Base-by-base conservation (phyloP, 1,284 basidiomycete species). In the Coriolopsis trogii region DNA sequence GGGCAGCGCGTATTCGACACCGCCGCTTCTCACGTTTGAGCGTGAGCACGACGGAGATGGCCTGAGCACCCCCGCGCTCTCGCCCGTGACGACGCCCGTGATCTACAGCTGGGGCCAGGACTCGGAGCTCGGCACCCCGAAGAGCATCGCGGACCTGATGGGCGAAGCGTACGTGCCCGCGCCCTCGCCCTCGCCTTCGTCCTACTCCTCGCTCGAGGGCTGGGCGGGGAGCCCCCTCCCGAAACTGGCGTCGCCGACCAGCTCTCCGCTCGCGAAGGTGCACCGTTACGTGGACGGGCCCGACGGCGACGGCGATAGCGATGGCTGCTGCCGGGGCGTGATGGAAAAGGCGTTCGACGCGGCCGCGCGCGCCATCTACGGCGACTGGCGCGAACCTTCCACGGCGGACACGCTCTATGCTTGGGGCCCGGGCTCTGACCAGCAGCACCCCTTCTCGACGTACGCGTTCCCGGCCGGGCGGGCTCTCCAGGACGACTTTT, bases 161-260 rank as follows among this genome's bases (percentile, higher is more conserved):
- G 49, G 54, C 42, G 57, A 59, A 20, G 41, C 53, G 24, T 55
- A 48, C 53, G 53, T 53, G 25, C 41, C 55, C 6, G 50, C 33
- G 39, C 50, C 53, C 10, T 55, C 53, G 39, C 50, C 53, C 10
- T 55, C 53, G 26, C 56, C 59, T 38, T 65, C 66, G 25, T 60
- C 62, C 3, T 69, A 68, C 43, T 68, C 67, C 25, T 65, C 67
- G n/a, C 60, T 67, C 36, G 63, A 62, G 21, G 63, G 62, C 25
- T 69, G 67, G 67, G 64, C 63, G 21, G 65, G 64, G 46, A 63
- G 64, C 30, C 56, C 54, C 18, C 51, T 51, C 13, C 44, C 54
- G 21, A 62, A 62, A 45, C 47, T 30, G 30, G 49, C 28, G 24
- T 49, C 59, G 33, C 55, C 50, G 41, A 54, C 51, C 40, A 53